Conservation (phyloP, 2,329 filamentous ascomycete species). For the Rachicladosporium sp. region DNA sequence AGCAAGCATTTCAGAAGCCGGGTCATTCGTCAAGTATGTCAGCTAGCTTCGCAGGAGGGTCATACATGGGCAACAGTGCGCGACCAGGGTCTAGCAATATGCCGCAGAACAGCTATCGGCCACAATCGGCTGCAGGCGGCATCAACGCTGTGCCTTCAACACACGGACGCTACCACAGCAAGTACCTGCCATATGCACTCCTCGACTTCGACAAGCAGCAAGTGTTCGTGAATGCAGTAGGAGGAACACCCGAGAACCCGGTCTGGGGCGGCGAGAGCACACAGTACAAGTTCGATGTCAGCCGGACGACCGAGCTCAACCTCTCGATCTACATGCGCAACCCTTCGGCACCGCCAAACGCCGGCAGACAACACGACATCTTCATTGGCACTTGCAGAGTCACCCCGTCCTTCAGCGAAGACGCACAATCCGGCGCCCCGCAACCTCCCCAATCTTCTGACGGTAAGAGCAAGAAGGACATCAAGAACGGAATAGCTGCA, state of each 20-base stretch:
- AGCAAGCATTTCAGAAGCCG: conserved; percentile 62
- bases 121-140: conserved; percentile 67
- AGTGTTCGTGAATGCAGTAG: conserved; percentile 94
- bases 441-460: conserved; percentile 22
- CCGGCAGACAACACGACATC: conserved; percentile 87
- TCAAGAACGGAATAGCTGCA: conserved; percentile 25
- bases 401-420: conserved; percentile 87
- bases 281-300: conserved; percentile 99
- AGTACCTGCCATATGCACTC: conserved; percentile 91
- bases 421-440: conserved; percentile 46
- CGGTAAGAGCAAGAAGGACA: conserved; percentile 54
- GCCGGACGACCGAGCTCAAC: conserved; percentile 77
- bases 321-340: conserved; percentile 93
- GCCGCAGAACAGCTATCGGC: conserved; percentile 42
- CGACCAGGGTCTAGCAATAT: conserved; percentile 48
- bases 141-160: conserved; percentile 82
- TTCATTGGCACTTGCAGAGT: conserved; percentile 86
- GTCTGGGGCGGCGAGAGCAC: conserved; percentile 95
- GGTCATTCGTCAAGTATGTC: conserved; percentile 63
- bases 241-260: conserved; percentile 85
- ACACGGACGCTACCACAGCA: conserved; percentile 89
- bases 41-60: conserved; percentile 24
- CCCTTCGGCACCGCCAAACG: conserved; percentile 70
- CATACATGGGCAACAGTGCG: conserved; percentile 47
- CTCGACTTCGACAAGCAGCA: conserved; percentile 98